phyloP scores from a whole-genome alignment of 192 early-diverging fungal genomes.

The Backusella westeae region DNA sequence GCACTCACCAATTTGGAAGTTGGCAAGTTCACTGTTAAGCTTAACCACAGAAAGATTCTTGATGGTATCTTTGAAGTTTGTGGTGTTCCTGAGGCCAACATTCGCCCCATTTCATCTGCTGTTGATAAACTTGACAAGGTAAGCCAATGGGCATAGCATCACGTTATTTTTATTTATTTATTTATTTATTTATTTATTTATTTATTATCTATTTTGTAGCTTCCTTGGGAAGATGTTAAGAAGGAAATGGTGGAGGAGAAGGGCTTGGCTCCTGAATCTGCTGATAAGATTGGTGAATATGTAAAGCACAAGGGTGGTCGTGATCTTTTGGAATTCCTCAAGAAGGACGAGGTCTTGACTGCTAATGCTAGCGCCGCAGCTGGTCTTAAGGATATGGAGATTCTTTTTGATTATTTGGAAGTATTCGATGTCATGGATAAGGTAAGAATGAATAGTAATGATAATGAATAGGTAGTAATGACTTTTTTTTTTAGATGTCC shows the following conservation, averaged over 20 bases:
- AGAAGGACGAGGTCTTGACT: conserved; percentile 60
- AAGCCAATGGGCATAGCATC: background rate
- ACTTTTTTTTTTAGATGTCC: conserved; percentile 49
- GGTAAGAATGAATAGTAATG: conserved; percentile 33
- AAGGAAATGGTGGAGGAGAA: conserved; percentile 95
- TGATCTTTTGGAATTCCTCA: conserved; percentile 77
- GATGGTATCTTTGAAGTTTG: conserved; percentile 98
- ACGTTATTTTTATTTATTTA: background rate
- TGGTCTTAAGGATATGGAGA: conserved; percentile 84
- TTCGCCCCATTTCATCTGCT: conserved; percentile 92
- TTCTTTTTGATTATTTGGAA: conserved; percentile 84
- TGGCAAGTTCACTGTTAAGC: conserved; percentile 89
- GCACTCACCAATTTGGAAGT: conserved; percentile 78
- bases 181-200: no score
- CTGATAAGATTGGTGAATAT: conserved; percentile 92
- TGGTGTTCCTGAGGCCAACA: conserved; percentile 86
- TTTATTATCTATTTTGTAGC: conserved; percentile 18
- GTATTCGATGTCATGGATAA: conserved; percentile 63
- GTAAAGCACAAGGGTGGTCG: conserved; percentile 77
- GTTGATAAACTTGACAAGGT: conserved; percentile 92
- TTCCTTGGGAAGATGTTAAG: conserved; percentile 91
- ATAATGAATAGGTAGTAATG: background rate
- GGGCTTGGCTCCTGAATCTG: conserved; percentile 72
- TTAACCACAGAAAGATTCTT: conserved; percentile 96
- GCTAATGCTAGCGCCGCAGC: conserved; percentile 66